A percentile compares a stretch with the other conserved stretches of the same genome.
Conservation (phyloP, 495 filamentous ascomycete genomes). For the Lepraria neglecta region DNA sequence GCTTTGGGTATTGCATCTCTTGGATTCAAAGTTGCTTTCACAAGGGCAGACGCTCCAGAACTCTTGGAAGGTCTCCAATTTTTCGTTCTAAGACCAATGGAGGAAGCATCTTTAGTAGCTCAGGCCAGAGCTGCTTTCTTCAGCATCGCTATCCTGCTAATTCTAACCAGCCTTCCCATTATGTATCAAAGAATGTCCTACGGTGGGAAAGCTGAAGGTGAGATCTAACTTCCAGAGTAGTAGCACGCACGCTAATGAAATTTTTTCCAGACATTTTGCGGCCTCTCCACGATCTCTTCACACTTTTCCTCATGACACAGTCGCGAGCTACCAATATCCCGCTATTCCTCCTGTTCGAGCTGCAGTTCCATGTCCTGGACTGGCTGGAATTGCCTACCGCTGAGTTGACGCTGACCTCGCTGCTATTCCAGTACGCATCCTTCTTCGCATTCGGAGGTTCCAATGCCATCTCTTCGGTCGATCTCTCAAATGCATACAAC, state of each 20-base stretch:
- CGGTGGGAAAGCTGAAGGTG: conserved; percentile 7
- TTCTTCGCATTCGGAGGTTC: conserved; percentile 91
- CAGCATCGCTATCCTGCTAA: conserved; percentile 42
- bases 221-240: background rate
- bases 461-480: conserved; percentile 86
- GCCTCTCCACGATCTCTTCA: conserved; percentile 58
- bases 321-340: conserved; percentile 76
- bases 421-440: conserved; percentile 64
- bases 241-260: conserved; percentile 1
- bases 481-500: conserved; percentile 79
- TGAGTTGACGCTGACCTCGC: conserved; percentile 56
- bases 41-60: conserved; percentile 77
- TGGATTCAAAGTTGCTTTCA: conserved; percentile 80
- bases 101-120: conserved; percentile 43
- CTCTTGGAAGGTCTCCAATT: conserved; percentile 53
- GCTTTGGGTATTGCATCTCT: conserved; percentile 48
- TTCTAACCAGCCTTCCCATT: conserved; percentile 33
- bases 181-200: background rate
- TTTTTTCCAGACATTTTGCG: background rate
- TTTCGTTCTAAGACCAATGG: conserved; percentile 38
- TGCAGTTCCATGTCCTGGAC: conserved; percentile 49
- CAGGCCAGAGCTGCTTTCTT: conserved; percentile 49
- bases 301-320: conserved; percentile 79
- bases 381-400: conserved; percentile 40
- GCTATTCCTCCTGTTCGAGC: conserved; percentile 66